Percentiles rank a stretch among this genome's conserved stretches.
Conservation (phyloP, 2,329 filamentous ascomycete species). For the Calonectria naviculata region DNA sequence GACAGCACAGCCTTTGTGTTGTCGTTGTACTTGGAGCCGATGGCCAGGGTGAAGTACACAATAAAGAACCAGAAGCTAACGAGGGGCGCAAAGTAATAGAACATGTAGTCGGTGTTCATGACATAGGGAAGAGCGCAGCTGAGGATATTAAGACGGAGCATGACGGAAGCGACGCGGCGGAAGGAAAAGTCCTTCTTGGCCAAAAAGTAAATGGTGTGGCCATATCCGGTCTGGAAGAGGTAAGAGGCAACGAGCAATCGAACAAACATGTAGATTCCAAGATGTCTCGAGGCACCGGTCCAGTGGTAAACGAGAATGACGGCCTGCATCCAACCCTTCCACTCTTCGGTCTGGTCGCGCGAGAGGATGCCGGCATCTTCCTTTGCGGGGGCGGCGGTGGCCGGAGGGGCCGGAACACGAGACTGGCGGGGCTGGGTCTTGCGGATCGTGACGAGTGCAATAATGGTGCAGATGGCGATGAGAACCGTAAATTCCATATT, state of each 20-base stretch:
- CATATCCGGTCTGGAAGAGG: slow-evolving; percentile 72
- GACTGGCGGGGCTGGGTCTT: slow-evolving; percentile 28
- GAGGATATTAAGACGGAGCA: slow-evolving; percentile 69
- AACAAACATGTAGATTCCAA: slow-evolving; percentile 65
- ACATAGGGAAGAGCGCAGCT: slow-evolving; percentile 63
- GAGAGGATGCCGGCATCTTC: slow-evolving; percentile 43
- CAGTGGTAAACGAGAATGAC: slow-evolving; percentile 66
- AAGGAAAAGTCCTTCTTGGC: slow-evolving; percentile 67
- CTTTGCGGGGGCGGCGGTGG: neutral
- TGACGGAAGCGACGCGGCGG: slow-evolving; percentile 59
- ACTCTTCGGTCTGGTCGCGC: slow-evolving; percentile 70
- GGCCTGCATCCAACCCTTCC: slow-evolving; percentile 74
- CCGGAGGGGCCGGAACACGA: slow-evolving; percentile 21
- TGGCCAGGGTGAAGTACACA: slow-evolving; percentile 62
- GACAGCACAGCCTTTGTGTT: slow-evolving; percentile 53
- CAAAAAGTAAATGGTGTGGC: slow-evolving; percentile 70
- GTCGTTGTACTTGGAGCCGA: slow-evolving; percentile 54
- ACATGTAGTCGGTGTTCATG: slow-evolving; percentile 62
- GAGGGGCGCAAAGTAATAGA: slow-evolving; percentile 69
- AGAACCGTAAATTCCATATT: slow-evolving; percentile 31
- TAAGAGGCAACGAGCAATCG: slow-evolving; percentile 67
- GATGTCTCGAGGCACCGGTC: slow-evolving; percentile 57
- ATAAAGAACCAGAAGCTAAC: slow-evolving; percentile 72
- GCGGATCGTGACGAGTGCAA: slow-evolving; percentile 30
- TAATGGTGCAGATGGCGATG: slow-evolving; percentile 14